phyloP scores from a whole-genome alignment of 2,329 filamentous ascomycete species.

The Neonectria faginata region DNA sequence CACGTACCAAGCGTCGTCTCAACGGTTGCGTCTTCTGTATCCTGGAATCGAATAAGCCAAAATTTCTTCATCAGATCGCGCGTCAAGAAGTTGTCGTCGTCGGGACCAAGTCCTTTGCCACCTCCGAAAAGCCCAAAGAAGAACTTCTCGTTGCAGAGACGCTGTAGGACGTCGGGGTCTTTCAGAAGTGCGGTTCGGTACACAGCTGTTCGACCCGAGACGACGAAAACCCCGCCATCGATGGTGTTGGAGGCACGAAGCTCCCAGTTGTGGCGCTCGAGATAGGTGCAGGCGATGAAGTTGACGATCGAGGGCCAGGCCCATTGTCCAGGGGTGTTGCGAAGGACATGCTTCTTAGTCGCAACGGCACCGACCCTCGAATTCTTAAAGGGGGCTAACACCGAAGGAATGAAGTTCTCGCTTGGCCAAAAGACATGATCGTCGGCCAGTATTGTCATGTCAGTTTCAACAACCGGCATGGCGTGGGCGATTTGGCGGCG shows the following conservation, averaged over 20 bases:
- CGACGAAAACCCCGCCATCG: constrained; percentile 69
- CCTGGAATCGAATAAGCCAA: constrained; percentile 68
- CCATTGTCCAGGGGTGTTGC: constrained; percentile 48
- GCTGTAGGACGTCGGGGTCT: constrained; percentile 54
- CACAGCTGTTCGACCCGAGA: constrained; percentile 67
- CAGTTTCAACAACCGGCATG: constrained; percentile 52
- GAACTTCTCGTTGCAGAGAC: constrained; percentile 64
- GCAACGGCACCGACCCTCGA: constrained; percentile 64
- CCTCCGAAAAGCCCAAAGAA: constrained; percentile 54
- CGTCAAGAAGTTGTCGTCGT: constrained; percentile 73
- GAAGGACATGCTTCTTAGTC: constrained; percentile 65
- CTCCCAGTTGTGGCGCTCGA: constrained; percentile 73
- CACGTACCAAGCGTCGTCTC: constrained; percentile 64
- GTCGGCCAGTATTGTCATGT: constrained; percentile 61
- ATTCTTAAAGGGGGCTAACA: constrained; percentile 60
- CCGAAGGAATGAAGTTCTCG: constrained; percentile 52
- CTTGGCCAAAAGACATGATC: constrained; percentile 66
- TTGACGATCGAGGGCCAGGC: constrained; percentile 58
- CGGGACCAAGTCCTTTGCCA: constrained; percentile 54
- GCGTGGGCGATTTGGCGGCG: constrained; percentile 60
- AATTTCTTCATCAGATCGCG: constrained; percentile 62
- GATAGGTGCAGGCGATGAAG: constrained; percentile 68
- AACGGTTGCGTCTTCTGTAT: constrained; percentile 59
- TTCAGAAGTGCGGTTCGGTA: constrained; percentile 64
- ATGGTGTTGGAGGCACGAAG: constrained; percentile 66